These are phyloP conservation scores for Penicillium brasilianum DNA, from an alignment of 2,329 filamentous ascomycete species.

Conservation along the genomic window DNA sequence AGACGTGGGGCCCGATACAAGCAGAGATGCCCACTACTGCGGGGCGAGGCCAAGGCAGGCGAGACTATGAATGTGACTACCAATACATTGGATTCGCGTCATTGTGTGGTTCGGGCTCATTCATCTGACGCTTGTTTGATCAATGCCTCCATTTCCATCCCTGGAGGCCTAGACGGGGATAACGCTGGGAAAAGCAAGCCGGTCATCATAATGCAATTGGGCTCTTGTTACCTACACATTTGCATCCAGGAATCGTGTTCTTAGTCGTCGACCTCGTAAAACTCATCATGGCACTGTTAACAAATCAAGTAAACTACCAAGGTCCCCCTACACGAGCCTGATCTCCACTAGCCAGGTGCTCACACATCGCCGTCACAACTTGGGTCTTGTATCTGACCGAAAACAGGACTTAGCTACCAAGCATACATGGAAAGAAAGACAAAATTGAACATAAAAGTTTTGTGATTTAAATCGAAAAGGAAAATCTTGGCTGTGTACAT, in stretches of 20 bases:
- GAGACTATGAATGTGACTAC: background rate
- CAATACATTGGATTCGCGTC: too few relatives aligned
- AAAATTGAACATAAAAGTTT: constrained; percentile 23
- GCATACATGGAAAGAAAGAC: constrained; percentile 7
- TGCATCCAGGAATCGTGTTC: background rate
- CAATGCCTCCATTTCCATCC: background rate
- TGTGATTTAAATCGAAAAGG: constrained; percentile 25
- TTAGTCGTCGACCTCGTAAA: background rate
- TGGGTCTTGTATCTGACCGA: constrained; percentile 36
- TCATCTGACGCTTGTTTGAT: background rate
- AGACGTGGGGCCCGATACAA: background rate
- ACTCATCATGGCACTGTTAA: background rate
- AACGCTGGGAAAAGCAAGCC: background rate
- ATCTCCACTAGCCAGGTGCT: background rate
- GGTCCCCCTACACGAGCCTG: background rate
- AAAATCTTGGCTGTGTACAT: constrained; percentile 42
- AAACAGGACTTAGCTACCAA: constrained; percentile 32
- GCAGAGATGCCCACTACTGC: background rate
- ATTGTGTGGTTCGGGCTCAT: background rate
- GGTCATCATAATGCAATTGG: constrained; percentile 1
- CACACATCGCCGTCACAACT: constrained; percentile 30
- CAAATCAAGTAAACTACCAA: background rate
- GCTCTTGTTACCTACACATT: background rate
- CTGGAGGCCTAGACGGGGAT: background rate
- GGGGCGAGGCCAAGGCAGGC: background rate